Percentiles rank a stretch among this genome's conserved stretches.
Evolutionary conservation across 2,329 filamentous ascomycete genomes (phyloP).

Genomic region (Neonectria sp.): DNA sequence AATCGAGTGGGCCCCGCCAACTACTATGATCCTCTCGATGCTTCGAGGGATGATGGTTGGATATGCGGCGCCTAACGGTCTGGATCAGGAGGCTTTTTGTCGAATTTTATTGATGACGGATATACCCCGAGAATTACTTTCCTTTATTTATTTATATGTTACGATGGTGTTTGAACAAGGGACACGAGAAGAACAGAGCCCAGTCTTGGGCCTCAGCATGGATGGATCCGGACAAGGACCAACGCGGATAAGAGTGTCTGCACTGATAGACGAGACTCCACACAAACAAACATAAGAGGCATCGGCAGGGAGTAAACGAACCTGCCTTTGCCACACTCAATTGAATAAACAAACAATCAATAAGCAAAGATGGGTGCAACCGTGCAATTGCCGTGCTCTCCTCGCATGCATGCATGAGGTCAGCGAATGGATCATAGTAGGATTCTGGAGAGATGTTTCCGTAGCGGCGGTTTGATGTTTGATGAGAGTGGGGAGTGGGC

Average conservation of each 20-base stretch:
- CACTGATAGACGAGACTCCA: slow-evolving; percentile 24
- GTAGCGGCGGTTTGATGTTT: slow-evolving; percentile 10
- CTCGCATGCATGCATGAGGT: neutral
- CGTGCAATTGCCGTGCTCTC: neutral
- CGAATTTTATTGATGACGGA: slow-evolving; percentile 48
- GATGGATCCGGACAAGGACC: slow-evolving; percentile 29
- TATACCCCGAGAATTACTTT: slow-evolving; percentile 49
- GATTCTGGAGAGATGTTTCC: neutral
- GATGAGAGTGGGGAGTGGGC: slow-evolving; percentile 3
- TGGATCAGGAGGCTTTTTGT: slow-evolving; percentile 40
- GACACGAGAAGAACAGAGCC: slow-evolving; percentile 28
- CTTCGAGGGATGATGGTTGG: slow-evolving; percentile 27
- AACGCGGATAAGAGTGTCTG: slow-evolving; percentile 19
- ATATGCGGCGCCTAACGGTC: slow-evolving; percentile 31
- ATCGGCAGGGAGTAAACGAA: slow-evolving; percentile 16
- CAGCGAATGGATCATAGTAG: neutral
- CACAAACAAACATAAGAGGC: slow-evolving; percentile 28
- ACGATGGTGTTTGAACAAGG: slow-evolving; percentile 37
- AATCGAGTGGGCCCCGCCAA: slow-evolving; percentile 20
- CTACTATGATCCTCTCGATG: slow-evolving; percentile 28
- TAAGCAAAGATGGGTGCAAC: slow-evolving; percentile 17
- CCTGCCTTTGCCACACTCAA: slow-evolving; percentile 24
- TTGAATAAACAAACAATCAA: slow-evolving; percentile 35
- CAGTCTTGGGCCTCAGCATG: slow-evolving; percentile 21
- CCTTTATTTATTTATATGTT: slow-evolving; percentile 36